A percentile compares a stretch with the other conserved stretches of the same genome.
Conservation (phyloP, 2,329 filamentous ascomycete species). For the Colletotrichum zoysiae region DNA sequence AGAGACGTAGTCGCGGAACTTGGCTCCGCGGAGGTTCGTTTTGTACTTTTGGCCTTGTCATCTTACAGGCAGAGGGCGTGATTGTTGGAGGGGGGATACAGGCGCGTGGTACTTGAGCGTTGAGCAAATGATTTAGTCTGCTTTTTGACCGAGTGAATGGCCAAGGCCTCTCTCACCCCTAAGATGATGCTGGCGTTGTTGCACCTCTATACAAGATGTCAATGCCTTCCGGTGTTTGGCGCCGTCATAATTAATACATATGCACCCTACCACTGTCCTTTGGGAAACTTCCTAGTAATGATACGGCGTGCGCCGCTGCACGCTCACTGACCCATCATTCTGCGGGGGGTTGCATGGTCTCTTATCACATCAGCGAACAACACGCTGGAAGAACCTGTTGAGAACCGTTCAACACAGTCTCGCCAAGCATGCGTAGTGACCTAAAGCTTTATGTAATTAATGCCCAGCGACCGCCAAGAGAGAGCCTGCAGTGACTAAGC, state of each 20-base stretch:
- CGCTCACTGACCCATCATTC: neutral
- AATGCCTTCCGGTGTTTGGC: neutral
- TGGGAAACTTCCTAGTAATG: neutral
- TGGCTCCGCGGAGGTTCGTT: neutral
- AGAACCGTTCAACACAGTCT: neutral
- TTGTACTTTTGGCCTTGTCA: too few relatives aligned
- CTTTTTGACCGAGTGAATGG: neutral
- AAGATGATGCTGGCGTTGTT: neutral
- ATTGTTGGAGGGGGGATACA: neutral
- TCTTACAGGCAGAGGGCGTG: neutral
- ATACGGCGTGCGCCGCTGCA: neutral
- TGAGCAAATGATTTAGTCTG: neutral
- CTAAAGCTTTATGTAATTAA: constrained; percentile 32
- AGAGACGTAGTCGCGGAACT: neutral
- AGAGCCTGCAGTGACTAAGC: constrained; percentile 31
- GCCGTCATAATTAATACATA: neutral
- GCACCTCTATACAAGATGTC: neutral
- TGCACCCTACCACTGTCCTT: neutral
- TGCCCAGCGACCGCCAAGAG: constrained; percentile 26
- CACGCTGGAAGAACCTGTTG: neutral
- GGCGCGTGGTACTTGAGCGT: neutral
- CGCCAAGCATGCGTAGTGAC: neutral
- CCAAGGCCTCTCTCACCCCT: neutral
- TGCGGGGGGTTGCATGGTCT: neutral
- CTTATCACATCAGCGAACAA: too few relatives aligned